These are phyloP conservation scores for Lycium barbarum DNA, from an alignment of 257 asterid genomes.

Conservation along the genomic window DNA sequence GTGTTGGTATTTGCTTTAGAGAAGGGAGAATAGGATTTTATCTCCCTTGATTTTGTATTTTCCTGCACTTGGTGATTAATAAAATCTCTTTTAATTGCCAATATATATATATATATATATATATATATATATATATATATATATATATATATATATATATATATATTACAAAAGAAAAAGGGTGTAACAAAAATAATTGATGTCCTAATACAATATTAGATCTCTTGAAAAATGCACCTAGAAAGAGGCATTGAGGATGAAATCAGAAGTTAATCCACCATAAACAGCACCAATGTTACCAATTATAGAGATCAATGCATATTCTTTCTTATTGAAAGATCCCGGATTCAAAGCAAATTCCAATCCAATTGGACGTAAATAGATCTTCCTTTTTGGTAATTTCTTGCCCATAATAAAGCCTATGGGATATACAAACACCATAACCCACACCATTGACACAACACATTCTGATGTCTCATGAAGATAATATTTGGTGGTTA, in stretches of 20 bases:
- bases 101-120: too few relatives aligned
- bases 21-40: too few relatives aligned
- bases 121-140: too few relatives aligned
- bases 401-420: conserved; percentile 58
- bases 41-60: too few relatives aligned
- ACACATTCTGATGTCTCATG: conserved; percentile 58
- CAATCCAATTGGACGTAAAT: conserved; percentile 45
- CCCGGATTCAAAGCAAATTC: conserved; percentile 67
- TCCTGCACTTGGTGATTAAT: too few relatives aligned
- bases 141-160: too few relatives aligned
- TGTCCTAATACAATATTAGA: background rate
- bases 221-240: background rate
- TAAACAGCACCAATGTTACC: conserved; percentile 65
- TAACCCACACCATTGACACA: conserved; percentile 50
- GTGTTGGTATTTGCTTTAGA: too few relatives aligned
- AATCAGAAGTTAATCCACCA: conserved; percentile 62
- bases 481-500: conserved; percentile 54
- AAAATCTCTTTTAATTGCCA: too few relatives aligned
- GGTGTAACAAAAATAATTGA: background rate
- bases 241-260: conserved; percentile 25
- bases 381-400: conserved; percentile 54
- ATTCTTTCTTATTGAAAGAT: conserved; percentile 60
- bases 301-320: conserved; percentile 64
- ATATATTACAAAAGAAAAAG: too few relatives aligned
- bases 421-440: conserved; percentile 43